phyloP scores from a whole-genome alignment of 2,329 filamentous ascomycete genomes.

The Diaporthe nobilis region DNA sequence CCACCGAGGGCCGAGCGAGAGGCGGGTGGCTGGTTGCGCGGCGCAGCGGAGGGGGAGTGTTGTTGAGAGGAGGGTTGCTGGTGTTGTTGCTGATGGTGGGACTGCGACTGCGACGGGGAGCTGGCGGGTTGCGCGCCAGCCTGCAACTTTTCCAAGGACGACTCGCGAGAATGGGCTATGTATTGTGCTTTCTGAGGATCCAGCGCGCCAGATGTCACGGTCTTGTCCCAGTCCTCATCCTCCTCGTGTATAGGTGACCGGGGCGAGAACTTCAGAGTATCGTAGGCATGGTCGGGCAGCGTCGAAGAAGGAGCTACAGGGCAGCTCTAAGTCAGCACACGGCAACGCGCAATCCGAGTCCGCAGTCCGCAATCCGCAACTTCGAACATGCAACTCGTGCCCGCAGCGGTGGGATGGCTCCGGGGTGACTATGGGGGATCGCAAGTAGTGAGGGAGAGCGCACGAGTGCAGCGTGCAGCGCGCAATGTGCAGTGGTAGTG shows the following conservation, averaged over 20 bases:
- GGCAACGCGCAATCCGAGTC: not conserved
- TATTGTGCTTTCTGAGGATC: constrained; percentile 57
- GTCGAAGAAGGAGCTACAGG: constrained; percentile 70
- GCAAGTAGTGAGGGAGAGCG: not conserved
- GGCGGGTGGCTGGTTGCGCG: constrained; percentile 58
- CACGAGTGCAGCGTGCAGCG: not conserved
- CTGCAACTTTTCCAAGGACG: constrained; percentile 69
- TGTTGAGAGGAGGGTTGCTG: constrained; percentile 43
- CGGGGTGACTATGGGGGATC: not conserved
- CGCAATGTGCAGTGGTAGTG: not conserved
- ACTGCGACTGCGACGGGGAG: constrained; percentile 48
- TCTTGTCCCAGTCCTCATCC: constrained; percentile 66
- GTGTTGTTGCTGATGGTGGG: constrained; percentile 39
- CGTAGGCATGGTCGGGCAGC: constrained; percentile 68
- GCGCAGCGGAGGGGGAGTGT: constrained; percentile 44
- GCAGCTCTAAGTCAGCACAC: constrained; percentile 41
- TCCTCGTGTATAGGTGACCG: constrained; percentile 68
- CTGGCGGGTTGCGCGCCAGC: constrained; percentile 51
- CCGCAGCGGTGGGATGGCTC: not conserved
- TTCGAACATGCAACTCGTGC: constrained; percentile 4
- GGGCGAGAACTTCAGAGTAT: constrained; percentile 66
- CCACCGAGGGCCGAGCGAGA: constrained; percentile 58
- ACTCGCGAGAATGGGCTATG: constrained; percentile 69
- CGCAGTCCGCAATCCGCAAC: not conserved
- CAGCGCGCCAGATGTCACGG: constrained; percentile 62